Evolutionary conservation across 202 grass and related monocot species (phyloP), one percentile per base, ranked within the genome.

Genomic region (Zizania palustris): DNA sequence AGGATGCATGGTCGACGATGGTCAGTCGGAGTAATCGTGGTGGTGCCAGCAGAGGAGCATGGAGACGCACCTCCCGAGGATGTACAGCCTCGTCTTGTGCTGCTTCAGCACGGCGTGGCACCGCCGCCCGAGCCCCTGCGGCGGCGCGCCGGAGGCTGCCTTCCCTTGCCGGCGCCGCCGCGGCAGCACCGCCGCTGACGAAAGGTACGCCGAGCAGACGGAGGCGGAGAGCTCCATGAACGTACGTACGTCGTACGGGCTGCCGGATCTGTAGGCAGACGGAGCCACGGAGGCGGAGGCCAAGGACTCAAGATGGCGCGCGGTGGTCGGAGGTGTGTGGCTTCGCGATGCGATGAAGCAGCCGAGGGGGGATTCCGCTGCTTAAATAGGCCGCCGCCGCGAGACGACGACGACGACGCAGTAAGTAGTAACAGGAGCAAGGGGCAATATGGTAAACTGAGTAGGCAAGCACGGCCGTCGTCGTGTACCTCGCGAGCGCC

Each of bases 61-160:
- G 33, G 88, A 72, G 42, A 90, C 74, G 85, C 91, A 93, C 16
- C 88, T 69, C 65, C 77, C 87, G 22, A 93, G 84, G 63, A 93
- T 93, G 80, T 93, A 93, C 55, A 93, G 77, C 75, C 90, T 74
- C 36, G 90, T 93, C 84, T 89, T 89, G 75, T 93, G 90, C 82
- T 87, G 69, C 87, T 93, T 93, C 68, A 93, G 77, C 87, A 90
- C 69, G 13, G 74, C 71, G 60, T 80, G 59, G 84, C 92, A 96
- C 59, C 91, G 62, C 5, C 79, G 78, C 1, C 56, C 67, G 22
- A 41, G 69, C 3, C 85, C 75, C 36, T 11, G 39, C 11, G 16
- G n/a, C 65, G 36, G 20, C 33, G 28, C 16, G 65, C 68, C n/a
- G 71, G n/a, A n/a, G n/a, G 62, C 60, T 63, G 18, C 16, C 50